Conservation (phyloP, 208 protist species). For the Kentomonas sorsogonicus region DNA sequence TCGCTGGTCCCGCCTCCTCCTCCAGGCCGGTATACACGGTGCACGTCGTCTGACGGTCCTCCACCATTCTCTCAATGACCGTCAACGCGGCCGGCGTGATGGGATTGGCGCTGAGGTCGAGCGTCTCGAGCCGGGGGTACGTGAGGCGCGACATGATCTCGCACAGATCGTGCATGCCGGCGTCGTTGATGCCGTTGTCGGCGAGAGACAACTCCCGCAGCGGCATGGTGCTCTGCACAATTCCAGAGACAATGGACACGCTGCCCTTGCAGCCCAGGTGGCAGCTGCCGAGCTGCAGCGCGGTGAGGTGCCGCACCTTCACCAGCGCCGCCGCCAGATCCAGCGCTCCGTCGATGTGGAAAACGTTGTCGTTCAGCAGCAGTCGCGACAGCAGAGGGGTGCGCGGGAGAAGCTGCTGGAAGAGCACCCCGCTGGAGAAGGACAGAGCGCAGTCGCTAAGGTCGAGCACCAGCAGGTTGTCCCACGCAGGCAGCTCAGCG, state of each 20-base stretch:
- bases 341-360: slow-evolving; percentile 49
- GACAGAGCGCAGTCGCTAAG: slow-evolving; percentile 39
- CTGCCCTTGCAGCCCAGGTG: slow-evolving; percentile 48
- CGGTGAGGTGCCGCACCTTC: slow-evolving; percentile 25
- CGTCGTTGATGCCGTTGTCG: slow-evolving; percentile 55
- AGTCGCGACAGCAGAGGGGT: slow-evolving; percentile 37
- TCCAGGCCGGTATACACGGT: slow-evolving; percentile 42
- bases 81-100: slow-evolving; percentile 23
- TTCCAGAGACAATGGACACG: slow-evolving; percentile 27
- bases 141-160: slow-evolving; percentile 20
- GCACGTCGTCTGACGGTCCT: slow-evolving; percentile 29
- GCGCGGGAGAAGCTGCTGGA: slow-evolving; percentile 34
- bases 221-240: slow-evolving; percentile 31
- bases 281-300: slow-evolving; percentile 38
- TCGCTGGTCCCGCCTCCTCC: slow-evolving; percentile 14
- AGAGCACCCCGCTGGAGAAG: slow-evolving; percentile 30
- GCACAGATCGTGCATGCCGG: slow-evolving; percentile 38
- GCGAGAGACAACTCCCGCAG: slow-evolving; percentile 59
- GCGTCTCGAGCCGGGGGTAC: slow-evolving; percentile 26
- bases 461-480: slow-evolving; percentile 39
- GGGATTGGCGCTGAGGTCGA: slow-evolving; percentile 53
- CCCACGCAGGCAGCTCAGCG: slow-evolving; percentile 15
- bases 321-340: slow-evolving; percentile 35
- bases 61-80: slow-evolving; percentile 30
- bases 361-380: slow-evolving; percentile 43